These are phyloP conservation scores for Mikania micrantha DNA, from an alignment of 129 eudicot species.

Conservation along the genomic window DNA sequence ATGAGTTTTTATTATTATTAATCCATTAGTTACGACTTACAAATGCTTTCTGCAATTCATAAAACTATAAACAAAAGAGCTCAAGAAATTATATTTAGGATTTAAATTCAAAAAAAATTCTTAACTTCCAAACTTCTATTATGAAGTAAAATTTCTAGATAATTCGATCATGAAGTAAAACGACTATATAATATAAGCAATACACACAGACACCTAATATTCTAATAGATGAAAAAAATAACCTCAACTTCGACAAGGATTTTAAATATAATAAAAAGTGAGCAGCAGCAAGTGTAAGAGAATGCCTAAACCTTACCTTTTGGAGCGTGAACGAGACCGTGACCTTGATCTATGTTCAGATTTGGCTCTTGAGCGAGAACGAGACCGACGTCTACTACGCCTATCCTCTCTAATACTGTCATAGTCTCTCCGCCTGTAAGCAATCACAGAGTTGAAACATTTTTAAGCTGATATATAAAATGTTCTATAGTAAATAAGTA, in stretches of 20 bases:
- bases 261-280: neutral
- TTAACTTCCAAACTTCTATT: neutral
- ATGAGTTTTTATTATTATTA: neutral
- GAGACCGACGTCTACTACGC: constrained; percentile 56
- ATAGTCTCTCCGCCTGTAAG: constrained; percentile 51
- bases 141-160: neutral
- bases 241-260: neutral
- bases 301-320: constrained; percentile 45
- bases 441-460: neutral
- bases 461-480: neutral
- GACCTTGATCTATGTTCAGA: constrained; percentile 83
- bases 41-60: neutral
- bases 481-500: neutral
- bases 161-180: neutral
- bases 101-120: neutral
- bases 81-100: no score
- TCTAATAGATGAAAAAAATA: neutral
- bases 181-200: neutral
- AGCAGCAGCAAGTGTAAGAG: neutral
- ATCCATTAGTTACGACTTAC: neutral
- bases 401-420: constrained; percentile 60
- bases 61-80: no score
- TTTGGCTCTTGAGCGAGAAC: constrained; percentile 70
- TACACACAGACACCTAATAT: neutral
- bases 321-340: constrained; percentile 90